These are phyloP conservation scores for Chalaropsis thielavioides DNA, from an alignment of 2,329 filamentous ascomycete species.

Conservation along the genomic window DNA sequence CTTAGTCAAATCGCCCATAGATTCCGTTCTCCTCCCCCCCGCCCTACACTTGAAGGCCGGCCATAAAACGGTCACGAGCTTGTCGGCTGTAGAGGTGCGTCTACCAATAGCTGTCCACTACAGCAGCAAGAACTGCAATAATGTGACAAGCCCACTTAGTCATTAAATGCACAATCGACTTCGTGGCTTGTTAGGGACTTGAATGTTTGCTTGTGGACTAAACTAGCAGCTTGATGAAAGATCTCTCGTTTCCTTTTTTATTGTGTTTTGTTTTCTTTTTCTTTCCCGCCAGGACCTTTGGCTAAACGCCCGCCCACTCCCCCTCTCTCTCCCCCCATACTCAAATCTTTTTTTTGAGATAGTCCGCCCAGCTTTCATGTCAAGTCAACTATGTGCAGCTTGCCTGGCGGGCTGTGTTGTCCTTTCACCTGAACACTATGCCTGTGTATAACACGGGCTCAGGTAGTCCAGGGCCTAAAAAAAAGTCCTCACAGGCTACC, in stretches of 20 bases:
- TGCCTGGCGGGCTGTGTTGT: neutral
- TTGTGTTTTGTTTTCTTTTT: neutral
- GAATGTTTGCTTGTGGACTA: neutral
- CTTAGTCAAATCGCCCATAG: neutral
- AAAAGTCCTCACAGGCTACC: neutral
- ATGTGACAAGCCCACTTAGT: neutral
- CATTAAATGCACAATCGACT: too few relatives aligned
- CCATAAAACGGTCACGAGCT: neutral
- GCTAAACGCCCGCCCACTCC: neutral
- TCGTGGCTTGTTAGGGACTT: neutral
- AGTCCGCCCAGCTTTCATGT: neutral
- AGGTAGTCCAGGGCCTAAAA: conserved; percentile 1
- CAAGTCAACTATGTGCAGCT: neutral
- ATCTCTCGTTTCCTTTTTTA: neutral
- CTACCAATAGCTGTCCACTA: neutral
- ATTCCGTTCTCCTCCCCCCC: neutral
- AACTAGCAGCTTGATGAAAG: neutral
- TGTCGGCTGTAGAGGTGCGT: too few relatives aligned
- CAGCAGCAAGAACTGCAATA: neutral
- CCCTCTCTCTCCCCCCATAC: neutral
- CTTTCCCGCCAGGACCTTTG: neutral
- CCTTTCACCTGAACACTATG: neutral
- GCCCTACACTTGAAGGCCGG: neutral
- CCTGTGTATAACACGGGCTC: neutral
- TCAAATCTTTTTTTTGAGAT: neutral